Evolutionary conservation across 306 rosid genomes (phyloP).

Genomic region (Acacia confusa): DNA sequence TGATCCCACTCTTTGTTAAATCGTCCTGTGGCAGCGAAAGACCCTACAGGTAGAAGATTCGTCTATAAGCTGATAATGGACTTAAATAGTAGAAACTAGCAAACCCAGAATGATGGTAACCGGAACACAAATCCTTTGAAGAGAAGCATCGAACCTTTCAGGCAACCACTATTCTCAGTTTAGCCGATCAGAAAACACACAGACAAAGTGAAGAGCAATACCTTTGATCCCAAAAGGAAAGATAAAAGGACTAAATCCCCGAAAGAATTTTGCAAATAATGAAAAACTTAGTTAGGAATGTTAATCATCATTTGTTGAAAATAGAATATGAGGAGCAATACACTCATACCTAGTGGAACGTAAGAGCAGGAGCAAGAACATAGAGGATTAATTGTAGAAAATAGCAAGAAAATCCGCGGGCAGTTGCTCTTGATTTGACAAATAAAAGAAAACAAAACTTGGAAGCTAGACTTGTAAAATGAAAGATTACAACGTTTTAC

Average conservation of each 20-base stretch:
- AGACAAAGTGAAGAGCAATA: constrained; percentile 1
- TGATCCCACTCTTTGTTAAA: constrained; percentile 8
- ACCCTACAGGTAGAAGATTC: neutral
- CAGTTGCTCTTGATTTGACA: constrained; percentile 15
- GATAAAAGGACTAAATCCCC: neutral
- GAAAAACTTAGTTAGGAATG: neutral
- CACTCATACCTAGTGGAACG: constrained; percentile 13
- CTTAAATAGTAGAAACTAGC: neutral
- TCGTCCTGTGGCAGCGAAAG: constrained; percentile 8
- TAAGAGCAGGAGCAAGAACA: constrained; percentile 14
- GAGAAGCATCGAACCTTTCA: neutral
- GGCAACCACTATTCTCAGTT: constrained; percentile 1
- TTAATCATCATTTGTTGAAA: neutral
- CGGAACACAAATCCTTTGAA: neutral
- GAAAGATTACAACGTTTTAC: constrained; percentile 38
- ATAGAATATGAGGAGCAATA: constrained; percentile 5
- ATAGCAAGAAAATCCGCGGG: constrained; percentile 18
- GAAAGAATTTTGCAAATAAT: neutral
- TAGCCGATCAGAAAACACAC: neutral
- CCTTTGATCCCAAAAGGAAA: neutral
- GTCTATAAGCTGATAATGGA: neutral
- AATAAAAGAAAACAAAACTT: constrained; percentile 21
- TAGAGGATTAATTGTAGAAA: neutral
- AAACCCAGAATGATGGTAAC: neutral
- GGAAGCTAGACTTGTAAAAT: constrained; percentile 26